Evolutionary conservation across 2,329 filamentous ascomycete genomes (phyloP).

Genomic region (Cladorrhinum sp.): DNA sequence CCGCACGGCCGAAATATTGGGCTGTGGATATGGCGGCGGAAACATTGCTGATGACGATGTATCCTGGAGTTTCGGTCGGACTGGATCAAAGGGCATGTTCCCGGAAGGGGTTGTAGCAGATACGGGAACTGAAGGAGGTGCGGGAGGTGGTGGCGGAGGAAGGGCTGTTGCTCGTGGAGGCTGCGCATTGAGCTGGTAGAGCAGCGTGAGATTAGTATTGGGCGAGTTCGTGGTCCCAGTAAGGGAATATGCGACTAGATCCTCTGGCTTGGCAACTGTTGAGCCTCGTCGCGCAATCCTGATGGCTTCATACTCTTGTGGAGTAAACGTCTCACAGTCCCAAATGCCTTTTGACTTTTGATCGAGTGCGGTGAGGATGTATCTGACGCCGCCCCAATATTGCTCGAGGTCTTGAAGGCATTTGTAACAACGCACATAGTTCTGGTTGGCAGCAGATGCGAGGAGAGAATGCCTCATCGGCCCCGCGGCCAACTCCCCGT

Average conservation of each 20-base stretch:
- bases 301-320: constrained; percentile 74
- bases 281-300: constrained; percentile 47
- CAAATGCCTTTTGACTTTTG: constrained; percentile 85
- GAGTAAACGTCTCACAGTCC: constrained; percentile 66
- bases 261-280: constrained; percentile 44
- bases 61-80: constrained; percentile 54
- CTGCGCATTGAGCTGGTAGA: constrained; percentile 57
- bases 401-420: constrained; percentile 75
- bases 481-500: constrained; percentile 18
- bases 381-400: constrained; percentile 84
- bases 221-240: constrained; percentile 84
- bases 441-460: constrained; percentile 77
- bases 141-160: constrained; percentile 5
- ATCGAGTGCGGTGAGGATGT: constrained; percentile 81
- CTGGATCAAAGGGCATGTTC: constrained; percentile 60
- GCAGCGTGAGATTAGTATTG: constrained; percentile 75
- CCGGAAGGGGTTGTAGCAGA: constrained; percentile 51
- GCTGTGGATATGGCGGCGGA: constrained; percentile 48
- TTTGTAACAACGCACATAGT: constrained; percentile 84
- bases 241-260: constrained; percentile 76
- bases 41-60: constrained; percentile 44
- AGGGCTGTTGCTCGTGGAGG: constrained; percentile 7
- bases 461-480: constrained; percentile 69
- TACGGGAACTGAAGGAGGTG: constrained; percentile 27
- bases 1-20: constrained; percentile 46